Evolutionary conservation across 305 asterid genomes (phyloP).

Genomic region (Ruellia speciosa): DNA sequence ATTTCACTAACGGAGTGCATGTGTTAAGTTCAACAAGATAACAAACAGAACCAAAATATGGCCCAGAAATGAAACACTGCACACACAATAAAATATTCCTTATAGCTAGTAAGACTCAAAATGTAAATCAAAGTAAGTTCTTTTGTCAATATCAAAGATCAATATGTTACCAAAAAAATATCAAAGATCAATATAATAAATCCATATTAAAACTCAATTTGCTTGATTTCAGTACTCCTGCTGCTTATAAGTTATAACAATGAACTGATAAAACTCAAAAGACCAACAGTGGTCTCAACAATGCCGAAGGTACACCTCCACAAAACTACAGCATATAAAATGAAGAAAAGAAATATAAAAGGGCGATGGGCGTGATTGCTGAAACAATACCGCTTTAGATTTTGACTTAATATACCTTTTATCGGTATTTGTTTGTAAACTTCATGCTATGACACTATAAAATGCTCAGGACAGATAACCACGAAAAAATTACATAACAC

Average conservation of each 20-base stretch:
- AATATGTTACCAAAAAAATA: not conserved
- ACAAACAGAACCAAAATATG: slow-evolving; percentile 3
- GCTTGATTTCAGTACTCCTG: too few relatives aligned
- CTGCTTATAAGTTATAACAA: not conserved
- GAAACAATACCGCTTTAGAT: not conserved
- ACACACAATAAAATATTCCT: slow-evolving; percentile 1
- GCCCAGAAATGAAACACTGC: slow-evolving; percentile 1
- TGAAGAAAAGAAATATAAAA: not conserved
- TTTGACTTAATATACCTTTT: not conserved
- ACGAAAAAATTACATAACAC: not conserved
- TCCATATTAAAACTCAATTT: slow-evolving; percentile 7
- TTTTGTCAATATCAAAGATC: slow-evolving; percentile 6
- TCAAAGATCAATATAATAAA: not conserved
- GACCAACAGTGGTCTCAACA: not conserved
- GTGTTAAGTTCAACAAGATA: not conserved
- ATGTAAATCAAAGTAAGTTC: slow-evolving; percentile 1
- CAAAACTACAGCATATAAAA: not conserved
- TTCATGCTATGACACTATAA: too few relatives aligned
- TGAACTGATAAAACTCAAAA: not conserved
- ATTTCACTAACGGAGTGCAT: slow-evolving; percentile 3
- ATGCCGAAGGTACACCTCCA: not conserved
- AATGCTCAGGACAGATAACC: not conserved
- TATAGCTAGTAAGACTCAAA: slow-evolving; percentile 7
- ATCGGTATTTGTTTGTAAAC: not conserved
- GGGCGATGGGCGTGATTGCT: not conserved